Evolutionary conservation across 768 basidiomycete genomes (phyloP), one percentile per base, ranked within the genome.

Genomic region (Trametes punicea): DNA sequence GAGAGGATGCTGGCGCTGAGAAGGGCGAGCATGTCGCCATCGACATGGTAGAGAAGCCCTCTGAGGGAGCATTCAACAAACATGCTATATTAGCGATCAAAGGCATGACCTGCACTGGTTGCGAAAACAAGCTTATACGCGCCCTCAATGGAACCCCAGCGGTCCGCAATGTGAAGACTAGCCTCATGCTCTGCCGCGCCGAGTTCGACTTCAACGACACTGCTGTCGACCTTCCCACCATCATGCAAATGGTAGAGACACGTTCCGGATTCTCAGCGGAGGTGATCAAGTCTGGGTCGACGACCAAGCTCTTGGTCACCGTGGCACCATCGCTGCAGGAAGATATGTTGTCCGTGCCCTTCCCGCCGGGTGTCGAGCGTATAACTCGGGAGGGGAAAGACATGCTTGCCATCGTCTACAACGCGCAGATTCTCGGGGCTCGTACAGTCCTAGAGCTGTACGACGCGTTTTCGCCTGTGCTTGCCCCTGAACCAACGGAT

Each of bases 371-470:
- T n/a, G 62, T 69, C 2, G 49, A 61, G 13, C 39, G 33, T 4
- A 46, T 56, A 1, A 18, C 27, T 7, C 57, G 52, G 29, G 31
- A 54, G 4, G 49, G 51, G 46, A 69, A 64, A 52, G 50, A 55
- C 31, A 56, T 44, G 4, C 13, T 66, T 6, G 31, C 38, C 13
- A 47, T 69, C 44, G 15, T 36, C 6, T 69, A 70, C 52, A 63
- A 71, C 33, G 63, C 68, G 0, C 31, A 40, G 16, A n/a, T 65
- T 18, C 55, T 69, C 29, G 65, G 63, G 20, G 72, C 73, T 0
- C 74, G 75, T 27, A 62, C 68, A 2, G 69, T 74, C 39, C 50
- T 76, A 26, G 64, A 60, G 16, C 42, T 47, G 10, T 71, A 62
- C 36, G 64, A 61, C 33, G 62, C 57, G 15, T 73, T 66, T 59